Evolutionary conservation across 352 stramenopile genomes (phyloP).

Genomic region (Phytophthora cactorum): DNA sequence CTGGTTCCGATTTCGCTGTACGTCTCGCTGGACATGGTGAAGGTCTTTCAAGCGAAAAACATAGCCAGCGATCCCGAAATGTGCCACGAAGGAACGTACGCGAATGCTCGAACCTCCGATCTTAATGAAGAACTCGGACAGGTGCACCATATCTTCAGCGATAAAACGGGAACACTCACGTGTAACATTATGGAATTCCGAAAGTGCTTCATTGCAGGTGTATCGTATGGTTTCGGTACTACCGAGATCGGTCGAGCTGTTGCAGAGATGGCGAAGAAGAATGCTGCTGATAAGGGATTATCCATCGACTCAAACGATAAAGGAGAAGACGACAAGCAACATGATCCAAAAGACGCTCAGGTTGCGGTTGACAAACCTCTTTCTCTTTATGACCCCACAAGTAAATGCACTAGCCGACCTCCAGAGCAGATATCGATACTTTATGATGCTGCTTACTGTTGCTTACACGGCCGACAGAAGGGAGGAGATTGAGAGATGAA

Average conservation of each 20-base stretch:
- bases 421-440: too few species aligned
- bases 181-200: slow-evolving; percentile 98
- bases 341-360: slow-evolving; percentile 58
- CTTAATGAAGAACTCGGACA: slow-evolving; percentile 95
- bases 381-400: too few species aligned
- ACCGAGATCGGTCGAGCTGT: slow-evolving; percentile 78
- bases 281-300: slow-evolving; percentile 17
- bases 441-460: too few species aligned
- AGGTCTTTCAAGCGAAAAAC: slow-evolving; percentile 80
- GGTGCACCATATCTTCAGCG: slow-evolving; percentile 98
- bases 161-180: slow-evolving; percentile 99
- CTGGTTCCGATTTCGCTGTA: slow-evolving; percentile 98
- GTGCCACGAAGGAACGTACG: slow-evolving; percentile 86
- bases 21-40: slow-evolving; percentile 96
- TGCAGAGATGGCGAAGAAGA: slow-evolving; percentile 50
- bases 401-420: slow-evolving; percentile 55
- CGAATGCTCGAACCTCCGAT: slow-evolving; percentile 87
- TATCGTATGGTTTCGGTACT: slow-evolving; percentile 86
- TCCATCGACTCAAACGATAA: background rate
- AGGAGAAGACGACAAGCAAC: slow-evolving; percentile 19
- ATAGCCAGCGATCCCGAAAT: slow-evolving; percentile 75
- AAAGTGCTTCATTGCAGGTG: slow-evolving; percentile 87
- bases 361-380: too few species aligned
- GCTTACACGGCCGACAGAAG: too few species aligned
- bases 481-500: too few species aligned